phyloP scores from a whole-genome alignment of 169 alveolate species.

The Cryptosporidium canis region DNA sequence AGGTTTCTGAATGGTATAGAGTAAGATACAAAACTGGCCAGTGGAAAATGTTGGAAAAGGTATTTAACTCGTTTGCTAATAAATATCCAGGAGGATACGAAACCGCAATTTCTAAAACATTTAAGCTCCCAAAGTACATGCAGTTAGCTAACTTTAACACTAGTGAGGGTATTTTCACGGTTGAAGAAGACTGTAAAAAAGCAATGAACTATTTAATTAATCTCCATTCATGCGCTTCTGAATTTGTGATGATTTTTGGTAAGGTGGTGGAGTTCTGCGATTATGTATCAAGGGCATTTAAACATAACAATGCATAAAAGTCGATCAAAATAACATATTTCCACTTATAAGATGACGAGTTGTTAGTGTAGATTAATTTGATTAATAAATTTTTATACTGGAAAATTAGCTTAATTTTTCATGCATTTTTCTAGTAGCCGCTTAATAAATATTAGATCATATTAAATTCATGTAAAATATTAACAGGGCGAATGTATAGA shows the following conservation, averaged over 20 bases:
- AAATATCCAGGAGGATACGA: constrained; percentile 47
- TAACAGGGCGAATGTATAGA: background rate
- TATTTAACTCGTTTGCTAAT: constrained; percentile 16
- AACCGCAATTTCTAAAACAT: constrained; percentile 7
- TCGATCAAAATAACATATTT: background rate
- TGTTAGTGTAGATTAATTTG: background rate
- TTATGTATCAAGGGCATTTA: constrained; percentile 26
- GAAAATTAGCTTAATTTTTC: background rate
- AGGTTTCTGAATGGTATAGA: constrained; percentile 43
- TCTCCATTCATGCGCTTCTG: constrained; percentile 35
- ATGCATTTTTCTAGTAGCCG: constrained; percentile 1
- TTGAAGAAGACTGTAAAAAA: constrained; percentile 51
- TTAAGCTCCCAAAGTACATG: constrained; percentile 43
- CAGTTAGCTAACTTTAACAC: constrained; percentile 51
- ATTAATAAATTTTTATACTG: background rate
- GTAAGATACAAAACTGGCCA: constrained; percentile 34
- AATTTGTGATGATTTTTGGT: constrained; percentile 49
- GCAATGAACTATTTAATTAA: constrained; percentile 43
- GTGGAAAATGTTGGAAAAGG: constrained; percentile 34
- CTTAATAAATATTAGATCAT: constrained; percentile 44
- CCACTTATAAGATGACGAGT: background rate
- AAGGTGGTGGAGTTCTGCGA: constrained; percentile 21
- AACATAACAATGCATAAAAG: background rate
- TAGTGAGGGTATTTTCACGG: constrained; percentile 3
- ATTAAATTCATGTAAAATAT: background rate